Evolutionary conservation across 164 flowering plant species (phyloP).

Genomic region (Protea cynaroides): DNA sequence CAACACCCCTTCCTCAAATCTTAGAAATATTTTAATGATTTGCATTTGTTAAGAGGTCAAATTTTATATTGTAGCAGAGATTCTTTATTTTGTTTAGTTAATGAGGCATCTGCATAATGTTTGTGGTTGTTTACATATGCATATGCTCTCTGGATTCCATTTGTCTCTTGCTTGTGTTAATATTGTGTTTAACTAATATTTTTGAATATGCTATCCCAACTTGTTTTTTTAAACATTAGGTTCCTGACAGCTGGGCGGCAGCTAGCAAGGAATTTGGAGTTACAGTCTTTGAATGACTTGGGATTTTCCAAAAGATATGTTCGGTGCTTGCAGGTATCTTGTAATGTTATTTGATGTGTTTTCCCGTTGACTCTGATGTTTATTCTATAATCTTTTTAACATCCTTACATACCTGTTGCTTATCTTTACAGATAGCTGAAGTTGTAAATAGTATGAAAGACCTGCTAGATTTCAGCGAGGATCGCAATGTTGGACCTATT

Average conservation of each 20-base stretch:
- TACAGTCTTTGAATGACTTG: constrained; percentile 83
- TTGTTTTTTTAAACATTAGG: constrained; percentile 31
- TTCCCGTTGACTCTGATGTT: neutral
- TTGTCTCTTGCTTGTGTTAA: too few species aligned
- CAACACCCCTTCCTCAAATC: too few species aligned
- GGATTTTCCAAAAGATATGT: constrained; percentile 97
- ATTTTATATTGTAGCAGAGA: too few species aligned
- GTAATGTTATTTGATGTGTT: neutral
- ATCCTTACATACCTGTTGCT: constrained; percentile 6
- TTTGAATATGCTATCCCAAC: too few species aligned
- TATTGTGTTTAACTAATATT: too few species aligned
- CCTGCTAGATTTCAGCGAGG: constrained; percentile 71
- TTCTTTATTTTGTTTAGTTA: too few species aligned
- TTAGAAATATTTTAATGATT: too few species aligned
- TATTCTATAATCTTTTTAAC: constrained; percentile 1
- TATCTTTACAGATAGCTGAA: constrained; percentile 70
- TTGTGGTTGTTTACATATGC: too few species aligned
- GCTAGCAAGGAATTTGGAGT: constrained; percentile 74
- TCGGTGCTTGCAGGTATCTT: constrained; percentile 82
- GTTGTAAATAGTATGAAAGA: constrained; percentile 96
- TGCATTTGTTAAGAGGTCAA: too few species aligned
- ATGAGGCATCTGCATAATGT: too few species aligned
- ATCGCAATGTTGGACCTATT: constrained; percentile 70
- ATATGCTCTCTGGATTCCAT: too few species aligned
- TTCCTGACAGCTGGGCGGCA: constrained; percentile 84